These are phyloP conservation scores for Coemansia furcata DNA, from an alignment of 192 early-diverging fungal genomes.

Conservation along the genomic window DNA sequence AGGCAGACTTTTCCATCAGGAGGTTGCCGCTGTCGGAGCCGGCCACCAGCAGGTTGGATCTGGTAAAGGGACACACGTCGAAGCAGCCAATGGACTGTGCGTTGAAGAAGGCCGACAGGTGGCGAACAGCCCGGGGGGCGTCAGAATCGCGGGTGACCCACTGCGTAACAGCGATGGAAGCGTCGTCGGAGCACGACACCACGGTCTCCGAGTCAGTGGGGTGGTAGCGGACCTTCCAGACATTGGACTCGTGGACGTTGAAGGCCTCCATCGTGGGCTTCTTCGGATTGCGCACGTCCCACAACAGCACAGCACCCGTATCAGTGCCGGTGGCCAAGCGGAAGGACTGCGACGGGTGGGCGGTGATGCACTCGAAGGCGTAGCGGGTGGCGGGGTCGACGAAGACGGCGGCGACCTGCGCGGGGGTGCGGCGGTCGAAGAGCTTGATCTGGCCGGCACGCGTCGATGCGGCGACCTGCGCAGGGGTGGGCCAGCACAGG, in stretches of 20 bases:
- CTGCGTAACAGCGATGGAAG: conserved; percentile 39
- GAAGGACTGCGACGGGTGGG: conserved; percentile 52
- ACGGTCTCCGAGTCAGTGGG: conserved; percentile 32
- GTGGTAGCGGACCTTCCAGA: conserved; percentile 46
- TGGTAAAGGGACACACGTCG: conserved; percentile 42
- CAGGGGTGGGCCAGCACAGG: conserved; percentile 47
- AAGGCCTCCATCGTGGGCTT: conserved; percentile 32
- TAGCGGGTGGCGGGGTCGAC: conserved; percentile 18
- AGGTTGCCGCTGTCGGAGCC: conserved; percentile 53
- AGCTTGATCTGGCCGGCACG: conserved; percentile 51
- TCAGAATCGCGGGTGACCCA: conserved; percentile 12
- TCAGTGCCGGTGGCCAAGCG: conserved; percentile 47
- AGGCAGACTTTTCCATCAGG: conserved; percentile 30
- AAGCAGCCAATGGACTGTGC: conserved; percentile 45
- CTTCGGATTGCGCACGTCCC: conserved; percentile 46
- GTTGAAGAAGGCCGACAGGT: conserved; percentile 44
- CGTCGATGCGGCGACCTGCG: conserved; percentile 37
- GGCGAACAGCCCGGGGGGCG: conserved; percentile 8
- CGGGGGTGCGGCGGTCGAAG: conserved; percentile 38
- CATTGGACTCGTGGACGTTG: conserved; percentile 37
- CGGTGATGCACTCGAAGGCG: conserved; percentile 42
- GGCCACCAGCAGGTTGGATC: conserved; percentile 38
- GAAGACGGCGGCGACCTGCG: conserved; percentile 31
- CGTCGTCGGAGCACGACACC: conserved; percentile 53
- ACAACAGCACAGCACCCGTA: conserved; percentile 33